phyloP scores from a whole-genome alignment of 208 protist species.

The Vickermania ingenoplastis region DNA sequence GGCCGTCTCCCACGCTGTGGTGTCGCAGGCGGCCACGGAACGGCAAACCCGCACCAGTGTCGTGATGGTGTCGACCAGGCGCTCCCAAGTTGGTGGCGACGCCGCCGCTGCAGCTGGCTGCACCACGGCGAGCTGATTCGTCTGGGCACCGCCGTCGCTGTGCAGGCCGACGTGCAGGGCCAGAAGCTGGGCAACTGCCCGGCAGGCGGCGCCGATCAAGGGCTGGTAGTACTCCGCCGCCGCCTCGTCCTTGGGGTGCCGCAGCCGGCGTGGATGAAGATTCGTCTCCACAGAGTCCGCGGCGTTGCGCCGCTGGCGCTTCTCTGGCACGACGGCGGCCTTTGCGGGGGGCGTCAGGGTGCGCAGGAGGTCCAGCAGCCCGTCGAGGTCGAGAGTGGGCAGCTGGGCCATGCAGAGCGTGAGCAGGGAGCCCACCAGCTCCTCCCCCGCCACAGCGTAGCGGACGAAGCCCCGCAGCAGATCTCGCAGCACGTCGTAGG shows the following conservation, averaged over 20 bases:
- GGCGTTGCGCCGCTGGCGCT: not conserved
- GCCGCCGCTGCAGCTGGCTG: too few relatives aligned
- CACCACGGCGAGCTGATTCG: too few relatives aligned
- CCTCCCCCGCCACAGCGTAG: slow-evolving; percentile 1
- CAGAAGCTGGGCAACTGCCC: not conserved
- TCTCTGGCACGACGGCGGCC: not conserved
- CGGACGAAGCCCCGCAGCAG: slow-evolving; percentile 11
- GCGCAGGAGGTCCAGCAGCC: not conserved
- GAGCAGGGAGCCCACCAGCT: not conserved
- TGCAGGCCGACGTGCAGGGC: not conserved
- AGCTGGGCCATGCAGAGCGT: not conserved
- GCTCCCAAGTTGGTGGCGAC: too few relatives aligned
- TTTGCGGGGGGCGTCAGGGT: not conserved
- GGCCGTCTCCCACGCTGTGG: not conserved
- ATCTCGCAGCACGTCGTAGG: not conserved
- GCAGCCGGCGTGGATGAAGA: slow-evolving; percentile 5
- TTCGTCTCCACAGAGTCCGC: not conserved
- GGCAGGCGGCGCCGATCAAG: not conserved
- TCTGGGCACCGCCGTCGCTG: too few relatives aligned
- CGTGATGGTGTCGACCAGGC: not conserved
- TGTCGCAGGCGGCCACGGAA: not conserved
- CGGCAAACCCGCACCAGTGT: not conserved
- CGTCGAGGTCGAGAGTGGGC: not conserved
- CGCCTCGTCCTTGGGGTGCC: slow-evolving; percentile 16
- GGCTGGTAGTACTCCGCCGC: not conserved